Conservation (phyloP, 2,329 filamentous ascomycete species). For the Lasiodiplodia gonubiensis region DNA sequence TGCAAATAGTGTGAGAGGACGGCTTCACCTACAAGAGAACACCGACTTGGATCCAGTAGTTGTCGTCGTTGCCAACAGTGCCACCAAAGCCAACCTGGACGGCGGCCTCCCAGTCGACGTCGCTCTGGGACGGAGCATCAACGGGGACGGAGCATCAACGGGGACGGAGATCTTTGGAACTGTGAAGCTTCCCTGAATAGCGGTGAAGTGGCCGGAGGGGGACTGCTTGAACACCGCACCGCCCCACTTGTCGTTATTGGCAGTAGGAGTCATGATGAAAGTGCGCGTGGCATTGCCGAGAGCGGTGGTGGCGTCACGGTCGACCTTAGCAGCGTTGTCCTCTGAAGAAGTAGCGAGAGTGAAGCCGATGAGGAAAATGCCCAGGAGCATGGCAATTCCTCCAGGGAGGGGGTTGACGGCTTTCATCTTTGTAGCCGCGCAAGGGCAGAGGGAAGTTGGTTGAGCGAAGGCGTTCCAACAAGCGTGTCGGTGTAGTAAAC, state of each 20-base stretch:
- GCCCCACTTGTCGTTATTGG: constrained; percentile 58
- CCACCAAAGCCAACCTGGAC: constrained; percentile 32
- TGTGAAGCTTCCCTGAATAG: constrained; percentile 60
- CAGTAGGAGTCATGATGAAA: no score
- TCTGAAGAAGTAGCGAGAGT: constrained; percentile 25
- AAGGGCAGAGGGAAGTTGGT: background rate
- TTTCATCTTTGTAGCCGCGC: constrained; percentile 29
- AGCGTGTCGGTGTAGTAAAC: background rate
- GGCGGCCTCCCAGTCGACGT: background rate
- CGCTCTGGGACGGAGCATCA: background rate
- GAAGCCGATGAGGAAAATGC: constrained; percentile 32
- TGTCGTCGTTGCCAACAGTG: constrained; percentile 47
- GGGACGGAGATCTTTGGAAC: constrained; percentile 57
- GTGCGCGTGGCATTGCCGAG: constrained; percentile 53
- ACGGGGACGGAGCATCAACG: constrained; percentile 40
- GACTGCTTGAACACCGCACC: constrained; percentile 58
- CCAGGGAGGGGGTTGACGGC: constrained; percentile 49
- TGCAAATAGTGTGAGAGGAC: no score
- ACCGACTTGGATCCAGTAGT: background rate
- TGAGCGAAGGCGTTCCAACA: background rate
- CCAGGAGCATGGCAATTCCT: constrained; percentile 42
- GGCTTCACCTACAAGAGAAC: background rate
- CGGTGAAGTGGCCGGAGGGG: constrained; percentile 54
- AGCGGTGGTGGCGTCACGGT: constrained; percentile 49
- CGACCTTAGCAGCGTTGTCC: constrained; percentile 36